Conservation (phyloP, 192 early-diverging fungal species). For the Coemansia biformis region DNA sequence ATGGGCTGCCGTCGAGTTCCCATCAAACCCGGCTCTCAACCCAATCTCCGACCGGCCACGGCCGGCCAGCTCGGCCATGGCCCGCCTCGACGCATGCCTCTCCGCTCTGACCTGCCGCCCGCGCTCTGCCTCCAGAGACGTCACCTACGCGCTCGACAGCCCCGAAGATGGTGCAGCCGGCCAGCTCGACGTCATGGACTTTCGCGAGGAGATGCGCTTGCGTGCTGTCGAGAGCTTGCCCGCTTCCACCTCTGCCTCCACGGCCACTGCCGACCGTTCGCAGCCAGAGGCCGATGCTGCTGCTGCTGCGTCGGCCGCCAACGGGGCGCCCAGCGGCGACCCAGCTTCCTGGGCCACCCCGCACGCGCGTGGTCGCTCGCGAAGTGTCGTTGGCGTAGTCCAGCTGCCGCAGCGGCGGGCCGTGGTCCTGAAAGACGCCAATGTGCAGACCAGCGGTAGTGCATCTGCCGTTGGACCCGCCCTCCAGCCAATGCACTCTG, state of each 20-base stretch:
- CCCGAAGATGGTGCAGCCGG: conserved; percentile 12
- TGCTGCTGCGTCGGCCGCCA: too few species aligned
- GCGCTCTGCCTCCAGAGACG: conserved; percentile 4
- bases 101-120: conserved; percentile 31
- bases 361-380: too few species aligned
- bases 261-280: too few species aligned
- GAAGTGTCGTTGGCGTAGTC: too few species aligned
- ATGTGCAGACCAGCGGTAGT: too few species aligned
- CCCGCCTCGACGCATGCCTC: conserved; percentile 24
- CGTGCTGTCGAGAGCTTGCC: conserved; percentile 4
- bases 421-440: too few species aligned
- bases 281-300: too few species aligned
- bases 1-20: conserved; percentile 44
- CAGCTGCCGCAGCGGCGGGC: too few species aligned
- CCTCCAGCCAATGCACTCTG: conserved; percentile 13
- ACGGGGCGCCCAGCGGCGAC: too few species aligned
- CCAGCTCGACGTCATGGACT: conserved; percentile 28
- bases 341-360: too few species aligned
- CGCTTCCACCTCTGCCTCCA: background rate
- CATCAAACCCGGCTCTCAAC: conserved; percentile 22
- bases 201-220: conserved; percentile 28
- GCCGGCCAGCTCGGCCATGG: background rate
- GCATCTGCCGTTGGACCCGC: background rate
- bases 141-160: conserved; percentile 13
- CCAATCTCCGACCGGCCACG: conserved; percentile 1